Percentiles rank a stretch among this genome's conserved stretches.
phyloP scores from a whole-genome alignment of 2,329 filamentous ascomycete species.

The Penicillium crustosum region DNA sequence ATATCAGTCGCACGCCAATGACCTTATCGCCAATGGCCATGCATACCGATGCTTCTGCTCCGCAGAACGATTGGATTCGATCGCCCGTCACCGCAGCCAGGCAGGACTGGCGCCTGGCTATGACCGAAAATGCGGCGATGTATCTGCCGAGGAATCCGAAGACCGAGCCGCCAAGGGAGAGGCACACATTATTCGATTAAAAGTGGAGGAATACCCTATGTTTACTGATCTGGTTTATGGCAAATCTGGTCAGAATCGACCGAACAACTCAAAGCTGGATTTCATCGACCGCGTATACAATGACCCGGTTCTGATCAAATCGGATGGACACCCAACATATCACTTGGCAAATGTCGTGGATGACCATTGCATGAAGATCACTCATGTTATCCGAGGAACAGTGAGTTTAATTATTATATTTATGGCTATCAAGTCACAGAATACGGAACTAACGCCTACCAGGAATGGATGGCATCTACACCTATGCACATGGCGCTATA shows the following conservation, averaged over 20 bases:
- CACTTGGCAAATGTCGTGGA: conserved; percentile 97
- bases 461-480: conserved; percentile 96
- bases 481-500: conserved; percentile 76
- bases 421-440: neutral
- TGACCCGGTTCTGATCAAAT: conserved; percentile 88
- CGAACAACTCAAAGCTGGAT: conserved; percentile 46
- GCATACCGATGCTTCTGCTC: conserved; percentile 96
- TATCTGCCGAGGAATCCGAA: conserved; percentile 67
- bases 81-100: conserved; percentile 63
- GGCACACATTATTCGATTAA: conserved; percentile 74
- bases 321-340: conserved; percentile 90
- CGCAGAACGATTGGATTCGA: conserved; percentile 64
- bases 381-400: conserved; percentile 87
- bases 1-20: conserved; percentile 69
- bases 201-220: conserved; percentile 61
- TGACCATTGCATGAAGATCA: conserved; percentile 92
- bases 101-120: conserved; percentile 61
- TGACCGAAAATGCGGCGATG: conserved; percentile 69
- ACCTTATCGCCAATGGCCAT: conserved; percentile 67
- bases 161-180: conserved; percentile 69
- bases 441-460: neutral
- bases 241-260: conserved; percentile 52
- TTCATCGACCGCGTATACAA: conserved; percentile 59
- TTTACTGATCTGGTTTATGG: conserved; percentile 83
- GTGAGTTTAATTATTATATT: conserved; percentile 45